phyloP scores from a whole-genome alignment of 495 filamentous ascomycete species.

The Staphylotrichum longicolle region DNA sequence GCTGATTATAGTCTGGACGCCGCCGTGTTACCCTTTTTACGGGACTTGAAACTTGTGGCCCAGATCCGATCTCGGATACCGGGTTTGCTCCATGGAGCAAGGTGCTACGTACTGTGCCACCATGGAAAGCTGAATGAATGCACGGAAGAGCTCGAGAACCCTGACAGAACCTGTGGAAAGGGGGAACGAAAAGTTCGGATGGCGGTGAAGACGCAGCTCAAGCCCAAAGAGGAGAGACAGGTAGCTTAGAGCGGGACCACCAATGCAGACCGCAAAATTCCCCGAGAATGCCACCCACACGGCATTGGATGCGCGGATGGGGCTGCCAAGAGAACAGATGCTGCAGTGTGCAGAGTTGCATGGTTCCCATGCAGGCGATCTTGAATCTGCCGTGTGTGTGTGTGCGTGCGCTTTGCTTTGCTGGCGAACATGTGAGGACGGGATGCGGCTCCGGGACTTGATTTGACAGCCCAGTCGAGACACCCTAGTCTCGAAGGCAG shows the following conservation, averaged over 20 bases:
- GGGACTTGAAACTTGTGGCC: not conserved
- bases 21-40: not conserved
- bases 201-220: no score
- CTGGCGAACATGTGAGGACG: not conserved
- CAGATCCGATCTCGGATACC: slow-evolving; percentile 11
- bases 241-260: no score
- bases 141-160: no score
- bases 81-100: not conserved
- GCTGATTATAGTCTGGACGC: not conserved
- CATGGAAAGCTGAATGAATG: no score
- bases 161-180: no score
- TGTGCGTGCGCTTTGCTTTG: no score
- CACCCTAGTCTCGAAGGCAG: not conserved
- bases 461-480: not conserved
- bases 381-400: slow-evolving; percentile 11
- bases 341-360: slow-evolving; percentile 15
- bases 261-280: no score
- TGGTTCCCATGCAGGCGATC: slow-evolving; percentile 15
- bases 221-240: no score
- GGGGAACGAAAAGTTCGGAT: no score
- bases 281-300: no score
- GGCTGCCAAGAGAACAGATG: slow-evolving; percentile 11
- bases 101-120: not conserved
- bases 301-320: no score
- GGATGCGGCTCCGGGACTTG: not conserved